These are phyloP conservation scores for Epichloe sylvatica DNA, from an alignment of 2,329 filamentous ascomycete species.

Conservation along the genomic window DNA sequence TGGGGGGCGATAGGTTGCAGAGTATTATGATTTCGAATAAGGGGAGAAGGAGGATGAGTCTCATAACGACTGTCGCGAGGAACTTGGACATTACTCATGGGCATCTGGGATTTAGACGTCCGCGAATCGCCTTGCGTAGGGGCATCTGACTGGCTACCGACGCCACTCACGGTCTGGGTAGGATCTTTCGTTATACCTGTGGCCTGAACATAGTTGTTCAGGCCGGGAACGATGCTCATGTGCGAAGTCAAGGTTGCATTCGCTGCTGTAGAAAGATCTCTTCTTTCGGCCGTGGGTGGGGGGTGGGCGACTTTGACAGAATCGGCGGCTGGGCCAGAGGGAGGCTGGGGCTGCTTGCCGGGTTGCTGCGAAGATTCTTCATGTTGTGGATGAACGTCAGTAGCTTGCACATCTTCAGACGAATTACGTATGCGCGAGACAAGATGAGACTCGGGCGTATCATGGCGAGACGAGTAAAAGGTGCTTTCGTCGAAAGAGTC, in stretches of 20 bases:
- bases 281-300: neutral
- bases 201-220: conserved; percentile 15
- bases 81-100: conserved; percentile 7
- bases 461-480: conserved; percentile 89
- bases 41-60: conserved; percentile 36
- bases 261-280: neutral
- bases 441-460: conserved; percentile 49
- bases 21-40: conserved; percentile 63
- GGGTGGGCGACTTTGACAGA: neutral
- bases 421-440: conserved; percentile 35
- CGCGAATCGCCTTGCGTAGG: conserved; percentile 19
- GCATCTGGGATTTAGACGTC: conserved; percentile 7
- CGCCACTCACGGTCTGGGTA: conserved; percentile 21
- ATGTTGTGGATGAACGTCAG: conserved; percentile 8
- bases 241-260: conserved; percentile 6
- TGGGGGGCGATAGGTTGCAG: conserved; percentile 65
- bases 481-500: conserved; percentile 88
- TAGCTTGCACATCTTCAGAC: conserved; percentile 19
- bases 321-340: neutral
- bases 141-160: conserved; percentile 27
- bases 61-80: conserved; percentile 15
- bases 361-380: conserved; percentile 1
- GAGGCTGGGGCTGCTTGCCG: neutral
- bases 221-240: conserved; percentile 17
- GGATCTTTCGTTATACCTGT: conserved; percentile 6